Evolutionary conservation across 2,329 filamentous ascomycete species (phyloP), one percentile per base, ranked within the genome.

Genomic region (Cladosporium halotolerans): DNA sequence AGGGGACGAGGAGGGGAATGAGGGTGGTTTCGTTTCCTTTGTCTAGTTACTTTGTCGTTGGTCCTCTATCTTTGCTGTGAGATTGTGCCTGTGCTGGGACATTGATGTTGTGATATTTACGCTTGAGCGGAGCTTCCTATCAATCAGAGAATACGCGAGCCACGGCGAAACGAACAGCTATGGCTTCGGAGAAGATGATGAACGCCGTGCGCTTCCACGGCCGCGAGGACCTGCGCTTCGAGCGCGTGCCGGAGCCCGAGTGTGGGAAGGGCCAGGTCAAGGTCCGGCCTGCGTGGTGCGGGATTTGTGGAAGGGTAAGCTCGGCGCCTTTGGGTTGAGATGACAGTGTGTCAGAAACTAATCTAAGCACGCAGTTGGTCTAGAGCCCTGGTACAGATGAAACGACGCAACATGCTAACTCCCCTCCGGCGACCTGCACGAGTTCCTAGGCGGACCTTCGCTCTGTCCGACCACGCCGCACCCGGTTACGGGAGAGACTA

Each of bases 401-500:
- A 3, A 44, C 36, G 3, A 8, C 18, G 13, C 33, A 8, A 40
- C 7, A 40, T 7, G 39, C 52, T 54, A 36, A 54, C 23, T 33
- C 6, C 38, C 44, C 11, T 45, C 48, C n/a, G 53, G 43, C 55
- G 66, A 69, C 51, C 58, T 67, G 5, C 66, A 68, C 42, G 66
- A 69, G 53, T 70, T 65, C 45, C 55, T 69, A 9, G 67, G 67
- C 9, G 68, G 68, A 9, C 66, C 68, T 2, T 64, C 60, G 3
- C 58, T 70, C 8, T 77, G 75, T 57, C 78, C 77, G 0, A 73
- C 72, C 1, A 73, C 70, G n/a, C 76, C 77, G 3, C 78, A 80
- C 65, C 76, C 77, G 0, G 76, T 80, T 55, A 81, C 77, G 3
- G 71, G 72, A 44, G 78, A 78, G 63, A 73, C 68, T 4, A 69